These are phyloP conservation scores for Fusarium sp. DNA, from an alignment of 2,329 filamentous ascomycete species.

Conservation along the genomic window DNA sequence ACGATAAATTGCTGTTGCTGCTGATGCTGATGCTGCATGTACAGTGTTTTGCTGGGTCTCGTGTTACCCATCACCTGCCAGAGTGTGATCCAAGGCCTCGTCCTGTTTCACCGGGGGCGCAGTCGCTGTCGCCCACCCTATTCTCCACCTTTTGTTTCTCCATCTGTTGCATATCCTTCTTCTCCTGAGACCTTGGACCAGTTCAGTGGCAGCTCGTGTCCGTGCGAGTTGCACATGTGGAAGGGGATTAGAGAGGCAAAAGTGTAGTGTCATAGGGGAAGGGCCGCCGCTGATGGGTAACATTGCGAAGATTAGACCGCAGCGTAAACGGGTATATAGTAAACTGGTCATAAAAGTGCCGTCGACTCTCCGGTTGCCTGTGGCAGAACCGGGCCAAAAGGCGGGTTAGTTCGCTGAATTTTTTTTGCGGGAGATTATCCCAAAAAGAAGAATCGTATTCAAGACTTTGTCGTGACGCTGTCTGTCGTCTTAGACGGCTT, in stretches of 20 bases:
- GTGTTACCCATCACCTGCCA: conserved; percentile 41
- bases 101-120: conserved; percentile 31
- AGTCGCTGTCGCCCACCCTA: conserved; percentile 27
- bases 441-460: conserved; percentile 31
- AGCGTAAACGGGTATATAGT: conserved; percentile 49
- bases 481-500: conserved; percentile 44
- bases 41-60: conserved; percentile 40
- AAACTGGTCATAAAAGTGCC: conserved; percentile 44
- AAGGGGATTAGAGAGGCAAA: conserved; percentile 22
- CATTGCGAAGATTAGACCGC: conserved; percentile 46
- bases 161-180: conserved; percentile 15
- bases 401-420: conserved; percentile 38
- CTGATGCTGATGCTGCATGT: conserved; percentile 28
- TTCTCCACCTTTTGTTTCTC: conserved; percentile 20
- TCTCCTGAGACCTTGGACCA: conserved; percentile 36
- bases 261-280: conserved; percentile 25
- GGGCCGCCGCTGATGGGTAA: conserved; percentile 42
- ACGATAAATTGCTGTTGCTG: conserved; percentile 24
- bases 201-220: conserved; percentile 31
- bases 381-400: conserved; percentile 34
- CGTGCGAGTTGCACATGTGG: conserved; percentile 18
- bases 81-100: conserved; percentile 42
- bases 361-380: conserved; percentile 32
- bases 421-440: conserved; percentile 24
- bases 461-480: conserved; percentile 40